Conservation (phyloP, 2,329 filamentous ascomycete species). For the Sporothrix brunneoviolacea region DNA sequence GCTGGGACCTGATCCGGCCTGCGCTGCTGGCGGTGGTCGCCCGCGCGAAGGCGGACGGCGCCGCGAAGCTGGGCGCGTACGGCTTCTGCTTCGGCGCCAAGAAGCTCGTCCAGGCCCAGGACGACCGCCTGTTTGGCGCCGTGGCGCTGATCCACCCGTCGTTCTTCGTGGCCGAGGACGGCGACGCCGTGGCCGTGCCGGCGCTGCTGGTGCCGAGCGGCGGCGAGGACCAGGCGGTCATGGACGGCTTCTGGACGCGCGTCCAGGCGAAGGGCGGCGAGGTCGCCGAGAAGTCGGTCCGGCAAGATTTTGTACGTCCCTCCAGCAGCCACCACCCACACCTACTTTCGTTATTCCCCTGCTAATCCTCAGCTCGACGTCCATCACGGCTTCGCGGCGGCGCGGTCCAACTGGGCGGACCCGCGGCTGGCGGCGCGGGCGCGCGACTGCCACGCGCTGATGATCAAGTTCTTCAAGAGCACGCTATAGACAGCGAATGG, state of each 20-base stretch:
- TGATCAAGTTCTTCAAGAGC: constrained; percentile 9
- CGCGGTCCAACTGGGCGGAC: constrained; percentile 9
- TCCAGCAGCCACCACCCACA: too few relatives aligned
- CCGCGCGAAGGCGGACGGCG: constrained; percentile 1
- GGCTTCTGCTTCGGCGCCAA: constrained; percentile 8
- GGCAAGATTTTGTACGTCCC: not conserved
- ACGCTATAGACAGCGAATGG: too few relatives aligned
- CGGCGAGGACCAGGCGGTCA: constrained; percentile 3
- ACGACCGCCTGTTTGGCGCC: constrained; percentile 1
- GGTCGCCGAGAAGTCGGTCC: not conserved
- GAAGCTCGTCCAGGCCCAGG: not conserved
- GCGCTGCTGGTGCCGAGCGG: not conserved
- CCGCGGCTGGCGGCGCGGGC: not conserved
- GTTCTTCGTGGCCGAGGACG: constrained; percentile 5
- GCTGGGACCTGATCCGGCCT: constrained; percentile 5
- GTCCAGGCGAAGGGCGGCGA: not conserved
- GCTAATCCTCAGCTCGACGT: too few relatives aligned
- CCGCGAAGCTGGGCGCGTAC: not conserved
- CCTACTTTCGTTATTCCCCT: too few relatives aligned
- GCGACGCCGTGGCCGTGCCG: not conserved
- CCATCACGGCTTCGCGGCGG: constrained; percentile 4
- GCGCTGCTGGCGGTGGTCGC: not conserved
- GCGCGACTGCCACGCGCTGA: not conserved
- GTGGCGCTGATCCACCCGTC: constrained; percentile 4
- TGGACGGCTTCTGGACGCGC: constrained; percentile 1